These are phyloP conservation scores for Macadamia integrifolia DNA, from an alignment of 164 flowering plant genomes.

Conservation along the genomic window DNA sequence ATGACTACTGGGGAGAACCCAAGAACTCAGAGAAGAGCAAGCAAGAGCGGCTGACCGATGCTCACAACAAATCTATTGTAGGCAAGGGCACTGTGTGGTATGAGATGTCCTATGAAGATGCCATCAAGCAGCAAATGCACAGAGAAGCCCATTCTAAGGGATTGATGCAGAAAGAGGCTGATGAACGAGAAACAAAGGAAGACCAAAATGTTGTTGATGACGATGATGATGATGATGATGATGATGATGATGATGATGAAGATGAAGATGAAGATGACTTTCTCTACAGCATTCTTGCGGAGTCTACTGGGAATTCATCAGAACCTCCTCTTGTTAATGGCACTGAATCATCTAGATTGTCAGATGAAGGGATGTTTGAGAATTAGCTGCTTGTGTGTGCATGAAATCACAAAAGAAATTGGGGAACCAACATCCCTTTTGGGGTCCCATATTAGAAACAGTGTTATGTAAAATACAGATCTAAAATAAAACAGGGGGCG, in stretches of 20 bases:
- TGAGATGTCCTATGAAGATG: slow-evolving; percentile 85
- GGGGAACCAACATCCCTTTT: too few relatives aligned
- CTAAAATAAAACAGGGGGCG: too few relatives aligned
- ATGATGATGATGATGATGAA: slow-evolving; percentile 7
- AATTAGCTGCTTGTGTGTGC: slow-evolving; percentile 17
- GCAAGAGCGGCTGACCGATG: slow-evolving; percentile 56
- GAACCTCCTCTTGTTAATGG: slow-evolving; percentile 68
- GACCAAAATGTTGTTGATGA: slow-evolving; percentile 6
- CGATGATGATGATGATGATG: slow-evolving; percentile 27
- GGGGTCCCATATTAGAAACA: too few relatives aligned
- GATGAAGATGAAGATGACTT: slow-evolving; percentile 51
- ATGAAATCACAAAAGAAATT: too few relatives aligned
- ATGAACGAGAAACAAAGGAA: slow-evolving; percentile 18
- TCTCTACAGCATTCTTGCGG: slow-evolving; percentile 51
- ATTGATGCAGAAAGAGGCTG: slow-evolving; percentile 13
- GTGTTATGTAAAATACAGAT: too few relatives aligned
- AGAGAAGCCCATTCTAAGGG: slow-evolving; percentile 45
- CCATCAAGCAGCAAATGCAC: slow-evolving; percentile 45
- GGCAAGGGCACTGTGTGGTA: slow-evolving; percentile 83
- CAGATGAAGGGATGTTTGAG: slow-evolving; percentile 68
- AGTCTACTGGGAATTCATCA: slow-evolving; percentile 18
- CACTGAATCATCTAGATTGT: slow-evolving; percentile 53
- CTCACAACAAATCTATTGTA: slow-evolving; percentile 74
- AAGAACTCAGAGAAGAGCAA: slow-evolving; percentile 85
- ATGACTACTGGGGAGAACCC: slow-evolving; percentile 98